Conservation (phyloP, 345 rosid genomes). For the Jatropha curcas region DNA sequence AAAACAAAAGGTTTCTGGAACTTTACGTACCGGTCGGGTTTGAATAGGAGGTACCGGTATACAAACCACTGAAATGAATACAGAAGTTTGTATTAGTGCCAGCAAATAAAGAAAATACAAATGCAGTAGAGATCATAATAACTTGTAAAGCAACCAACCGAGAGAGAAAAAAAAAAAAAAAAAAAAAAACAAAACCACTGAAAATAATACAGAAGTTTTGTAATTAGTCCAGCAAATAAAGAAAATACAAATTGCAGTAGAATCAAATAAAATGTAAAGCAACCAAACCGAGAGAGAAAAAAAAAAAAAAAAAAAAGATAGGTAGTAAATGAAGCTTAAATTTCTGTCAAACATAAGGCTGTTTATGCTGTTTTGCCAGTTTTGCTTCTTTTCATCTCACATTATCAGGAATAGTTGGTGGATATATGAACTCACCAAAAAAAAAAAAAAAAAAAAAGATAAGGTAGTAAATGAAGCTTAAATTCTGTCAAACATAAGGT, state of each 20-base stretch:
- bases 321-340: background rate
- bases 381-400: background rate
- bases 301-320: no score
- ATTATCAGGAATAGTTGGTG: background rate
- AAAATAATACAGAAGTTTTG: no score
- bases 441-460: no score
- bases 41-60: slow-evolving; percentile 89
- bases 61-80: slow-evolving; percentile 70
- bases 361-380: background rate
- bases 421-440: slow-evolving; percentile 47
- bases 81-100: slow-evolving; percentile 22
- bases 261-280: no score
- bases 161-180: background rate
- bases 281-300: no score
- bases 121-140: background rate
- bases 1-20: background rate
- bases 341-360: background rate
- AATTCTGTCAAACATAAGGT: background rate
- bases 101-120: background rate
- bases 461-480: slow-evolving; percentile 2
- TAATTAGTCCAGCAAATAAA: no score
- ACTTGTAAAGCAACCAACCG: background rate
- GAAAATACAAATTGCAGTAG: no score
- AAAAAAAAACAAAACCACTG: no score
- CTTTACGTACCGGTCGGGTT: slow-evolving; percentile 70